A percentile compares a stretch with the other conserved stretches of the same genome.
Evolutionary conservation across 1,284 basidiomycete genomes (phyloP).

Genomic region (Apiotrichum porosum): DNA sequence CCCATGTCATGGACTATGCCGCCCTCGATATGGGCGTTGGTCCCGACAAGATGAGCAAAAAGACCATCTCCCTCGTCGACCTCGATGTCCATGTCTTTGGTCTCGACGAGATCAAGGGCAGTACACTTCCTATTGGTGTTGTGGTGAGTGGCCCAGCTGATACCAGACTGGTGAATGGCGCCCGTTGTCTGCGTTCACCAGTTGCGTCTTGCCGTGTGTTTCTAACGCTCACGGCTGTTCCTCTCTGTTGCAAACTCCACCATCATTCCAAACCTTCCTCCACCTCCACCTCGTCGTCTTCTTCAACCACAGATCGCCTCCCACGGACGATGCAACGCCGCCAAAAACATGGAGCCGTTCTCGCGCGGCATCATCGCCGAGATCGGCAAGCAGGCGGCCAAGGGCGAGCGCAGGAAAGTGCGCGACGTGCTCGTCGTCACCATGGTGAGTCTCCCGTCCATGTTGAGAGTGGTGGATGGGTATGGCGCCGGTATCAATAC

Average conservation of each 20-base stretch:
- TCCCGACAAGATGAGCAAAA: slow-evolving; percentile 6
- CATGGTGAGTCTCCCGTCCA: slow-evolving; percentile 32
- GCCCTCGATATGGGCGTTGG: slow-evolving; percentile 24
- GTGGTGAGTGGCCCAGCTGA: slow-evolving; percentile 25
- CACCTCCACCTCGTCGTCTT: neutral
- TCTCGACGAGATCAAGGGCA: slow-evolving; percentile 35
- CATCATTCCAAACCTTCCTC: neutral
- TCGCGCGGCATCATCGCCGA: slow-evolving; percentile 37
- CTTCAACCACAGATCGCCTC: slow-evolving; percentile 30
- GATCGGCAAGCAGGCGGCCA: slow-evolving; percentile 5
- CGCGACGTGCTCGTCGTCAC: slow-evolving; percentile 44
- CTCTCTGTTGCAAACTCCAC: no score
- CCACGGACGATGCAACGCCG: slow-evolving; percentile 39
- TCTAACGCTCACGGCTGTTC: no score
- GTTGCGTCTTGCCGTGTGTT: neutral
- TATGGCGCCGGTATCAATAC: no score
- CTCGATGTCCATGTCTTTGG: slow-evolving; percentile 41
- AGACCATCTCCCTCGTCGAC: slow-evolving; percentile 27
- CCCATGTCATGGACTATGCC: slow-evolving; percentile 31
- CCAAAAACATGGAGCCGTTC: slow-evolving; percentile 36
- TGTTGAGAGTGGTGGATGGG: no score
- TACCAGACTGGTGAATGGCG: no score
- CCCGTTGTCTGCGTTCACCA: neutral
- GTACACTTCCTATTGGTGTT: slow-evolving; percentile 26
- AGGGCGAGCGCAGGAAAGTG: slow-evolving; percentile 15